Base-by-base conservation (phyloP, 768 basidiomycete species). In the Agaricus blazei region DNA sequence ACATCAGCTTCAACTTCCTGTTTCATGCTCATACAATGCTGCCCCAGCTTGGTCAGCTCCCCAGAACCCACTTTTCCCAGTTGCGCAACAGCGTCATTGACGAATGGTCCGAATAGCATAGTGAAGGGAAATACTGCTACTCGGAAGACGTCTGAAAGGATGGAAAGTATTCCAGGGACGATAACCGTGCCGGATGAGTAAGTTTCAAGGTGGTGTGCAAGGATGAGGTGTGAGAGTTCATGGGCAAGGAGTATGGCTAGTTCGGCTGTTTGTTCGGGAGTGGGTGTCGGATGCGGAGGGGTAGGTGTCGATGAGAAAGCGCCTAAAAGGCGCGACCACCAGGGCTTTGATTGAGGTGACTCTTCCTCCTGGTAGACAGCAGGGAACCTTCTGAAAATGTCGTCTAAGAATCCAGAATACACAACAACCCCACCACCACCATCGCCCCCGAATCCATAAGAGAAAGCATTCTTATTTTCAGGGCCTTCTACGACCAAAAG, bases 1-100 rank as follows among this genome's bases (percentile, higher is more conserved):
- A 92, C 71, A 65, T 98, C 94, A 12, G 94, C 96, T 67, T 99
- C 96, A 12, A 90, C 81, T 68, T 99, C 96, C 67, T 98, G 90
- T 44, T 79, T 81, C 56, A 84, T 74, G 57, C 83, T 90, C 45
- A 87, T 91, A 65, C 93, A 95, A 50, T 82, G 78, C 61, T 88
- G 85, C 26, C 83, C 83, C 2, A 87, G 70, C 67, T 84, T 87
- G 48, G 77, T 74, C 38, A 95, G 75, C 64, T 95, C 87, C 2
- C 84, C 83, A 9, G 86, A 84, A 2, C 90, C 87, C 1, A 88
- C 78, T 65, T 85, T 86, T 26, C 91, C 87, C 51, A 93, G 62
- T 50, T 89, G 83, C 0, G 87, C 91, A 26, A 98, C 80, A 2
- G 92, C 94, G 62, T 99, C 96, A 64, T 96, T 95, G 56, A 98